These are phyloP conservation scores for Agaricus blazei DNA, from an alignment of 768 basidiomycete species.

Conservation along the genomic window DNA sequence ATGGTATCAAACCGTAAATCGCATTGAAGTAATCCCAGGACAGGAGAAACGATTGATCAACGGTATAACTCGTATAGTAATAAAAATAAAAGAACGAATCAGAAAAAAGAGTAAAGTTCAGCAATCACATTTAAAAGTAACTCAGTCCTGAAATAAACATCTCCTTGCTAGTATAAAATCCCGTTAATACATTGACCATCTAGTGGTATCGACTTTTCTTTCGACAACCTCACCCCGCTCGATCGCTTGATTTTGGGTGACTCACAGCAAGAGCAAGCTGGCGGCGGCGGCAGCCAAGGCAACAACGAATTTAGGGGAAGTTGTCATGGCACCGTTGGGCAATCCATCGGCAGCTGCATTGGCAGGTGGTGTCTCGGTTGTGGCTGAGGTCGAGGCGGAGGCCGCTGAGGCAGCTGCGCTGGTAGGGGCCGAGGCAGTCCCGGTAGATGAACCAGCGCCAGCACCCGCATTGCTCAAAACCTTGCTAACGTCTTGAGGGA, in stretches of 20 bases:
- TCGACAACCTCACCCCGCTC: constrained; percentile 8
- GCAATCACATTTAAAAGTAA: constrained; percentile 11
- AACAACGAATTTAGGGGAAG: constrained; percentile 43
- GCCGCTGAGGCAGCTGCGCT: constrained; percentile 14
- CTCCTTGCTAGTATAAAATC: constrained; percentile 11
- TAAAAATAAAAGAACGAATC: constrained; percentile 11
- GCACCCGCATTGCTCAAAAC: constrained; percentile 34
- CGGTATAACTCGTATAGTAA: not conserved
- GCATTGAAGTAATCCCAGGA: constrained; percentile 1
- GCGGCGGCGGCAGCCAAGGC: constrained; percentile 40
- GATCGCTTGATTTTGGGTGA: not conserved
- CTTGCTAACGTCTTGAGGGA: constrained; percentile 53
- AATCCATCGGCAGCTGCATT: too few species aligned
- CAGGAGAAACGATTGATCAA: not conserved
- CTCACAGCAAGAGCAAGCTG: constrained; percentile 47
- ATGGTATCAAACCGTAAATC: constrained; percentile 14
- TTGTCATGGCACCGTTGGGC: constrained; percentile 36
- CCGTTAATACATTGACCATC: constrained; percentile 6
- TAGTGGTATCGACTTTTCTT: constrained; percentile 1
- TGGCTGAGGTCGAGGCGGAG: too few species aligned
- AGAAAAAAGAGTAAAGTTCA: constrained; percentile 13
- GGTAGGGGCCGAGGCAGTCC: constrained; percentile 20
- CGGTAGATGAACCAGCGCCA: constrained; percentile 12
- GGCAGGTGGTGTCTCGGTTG: too few species aligned
- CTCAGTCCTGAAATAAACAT: constrained; percentile 3